These are phyloP conservation scores for Globisporangium megalacanthum DNA, from an alignment of 352 stramenopile genomes.

Conservation along the genomic window DNA sequence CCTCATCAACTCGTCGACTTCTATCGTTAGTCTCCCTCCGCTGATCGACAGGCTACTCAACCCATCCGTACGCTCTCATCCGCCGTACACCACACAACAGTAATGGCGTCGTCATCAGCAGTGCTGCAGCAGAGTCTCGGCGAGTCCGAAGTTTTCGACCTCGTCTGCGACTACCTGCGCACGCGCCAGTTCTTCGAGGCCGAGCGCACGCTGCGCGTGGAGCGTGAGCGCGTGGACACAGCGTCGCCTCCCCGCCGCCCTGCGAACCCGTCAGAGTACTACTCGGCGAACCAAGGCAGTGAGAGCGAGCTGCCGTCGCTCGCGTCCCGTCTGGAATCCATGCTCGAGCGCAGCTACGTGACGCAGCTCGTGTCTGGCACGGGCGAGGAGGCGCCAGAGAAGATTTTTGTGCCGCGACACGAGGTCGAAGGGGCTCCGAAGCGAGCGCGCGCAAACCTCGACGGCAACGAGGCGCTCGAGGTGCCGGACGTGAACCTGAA, in stretches of 20 bases:
- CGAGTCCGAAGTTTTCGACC: slow-evolving; percentile 83
- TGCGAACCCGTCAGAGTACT: slow-evolving; percentile 18
- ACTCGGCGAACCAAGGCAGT: slow-evolving; percentile 28
- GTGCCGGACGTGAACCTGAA: slow-evolving; percentile 30
- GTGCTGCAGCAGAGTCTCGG: slow-evolving; percentile 74
- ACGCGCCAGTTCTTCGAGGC: slow-evolving; percentile 85
- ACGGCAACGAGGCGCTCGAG: slow-evolving; percentile 66
- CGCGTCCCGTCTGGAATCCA: slow-evolving; percentile 63
- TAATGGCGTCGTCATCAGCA: slow-evolving; percentile 50
- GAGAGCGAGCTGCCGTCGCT: slow-evolving; percentile 26
- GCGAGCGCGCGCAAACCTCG: slow-evolving; percentile 55
- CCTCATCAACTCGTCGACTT: no score
- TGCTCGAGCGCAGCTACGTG: slow-evolving; percentile 83
- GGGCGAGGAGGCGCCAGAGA: slow-evolving; percentile 50
- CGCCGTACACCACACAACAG: background rate
- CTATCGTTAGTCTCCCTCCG: no score
- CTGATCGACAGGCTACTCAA: no score
- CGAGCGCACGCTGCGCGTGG: slow-evolving; percentile 61
- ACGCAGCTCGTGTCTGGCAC: slow-evolving; percentile 74
- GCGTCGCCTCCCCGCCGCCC: slow-evolving; percentile 10
- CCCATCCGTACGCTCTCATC: background rate
- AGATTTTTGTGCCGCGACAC: slow-evolving; percentile 73
- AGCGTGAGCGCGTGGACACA: slow-evolving; percentile 46
- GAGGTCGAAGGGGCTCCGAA: slow-evolving; percentile 45
- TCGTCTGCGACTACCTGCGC: slow-evolving; percentile 85